Evolutionary conservation across 2,329 filamentous ascomycete genomes (phyloP).

Genomic region (Immersiporthe knoxdaviesiana): DNA sequence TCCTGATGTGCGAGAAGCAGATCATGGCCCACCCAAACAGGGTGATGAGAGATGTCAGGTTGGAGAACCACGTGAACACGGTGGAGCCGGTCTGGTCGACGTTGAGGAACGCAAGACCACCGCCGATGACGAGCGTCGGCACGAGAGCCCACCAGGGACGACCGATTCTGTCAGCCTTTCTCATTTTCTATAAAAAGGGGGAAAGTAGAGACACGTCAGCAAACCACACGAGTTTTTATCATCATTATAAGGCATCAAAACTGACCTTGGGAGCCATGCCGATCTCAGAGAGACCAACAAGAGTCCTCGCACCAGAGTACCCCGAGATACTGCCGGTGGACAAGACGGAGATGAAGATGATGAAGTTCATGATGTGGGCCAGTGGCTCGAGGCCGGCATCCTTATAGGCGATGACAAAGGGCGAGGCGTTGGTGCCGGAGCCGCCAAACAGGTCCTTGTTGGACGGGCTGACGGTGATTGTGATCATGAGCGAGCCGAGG

Average conservation of each 20-base stretch:
- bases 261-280: conserved; percentile 44
- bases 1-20: conserved; percentile 47
- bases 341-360: conserved; percentile 51
- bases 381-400: conserved; percentile 44
- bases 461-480: conserved; percentile 47
- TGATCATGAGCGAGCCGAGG: conserved; percentile 48
- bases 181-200: conserved; percentile 33
- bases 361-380: conserved; percentile 52
- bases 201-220: conserved; percentile 7
- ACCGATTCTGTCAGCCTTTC: conserved; percentile 40
- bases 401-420: conserved; percentile 50
- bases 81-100: conserved; percentile 44
- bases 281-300: conserved; percentile 48
- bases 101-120: conserved; percentile 48
- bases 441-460: conserved; percentile 46
- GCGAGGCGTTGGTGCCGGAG: conserved; percentile 47
- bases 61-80: conserved; percentile 53
- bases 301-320: conserved; percentile 48
- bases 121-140: conserved; percentile 55
- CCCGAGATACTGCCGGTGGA: conserved; percentile 48
- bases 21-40: conserved; percentile 50
- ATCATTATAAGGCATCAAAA: not conserved
- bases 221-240: not conserved
- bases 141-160: conserved; percentile 46
- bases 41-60: conserved; percentile 49